phyloP scores from a whole-genome alignment of 75 land plant species.

The Adiantum capillusveneris region DNA sequence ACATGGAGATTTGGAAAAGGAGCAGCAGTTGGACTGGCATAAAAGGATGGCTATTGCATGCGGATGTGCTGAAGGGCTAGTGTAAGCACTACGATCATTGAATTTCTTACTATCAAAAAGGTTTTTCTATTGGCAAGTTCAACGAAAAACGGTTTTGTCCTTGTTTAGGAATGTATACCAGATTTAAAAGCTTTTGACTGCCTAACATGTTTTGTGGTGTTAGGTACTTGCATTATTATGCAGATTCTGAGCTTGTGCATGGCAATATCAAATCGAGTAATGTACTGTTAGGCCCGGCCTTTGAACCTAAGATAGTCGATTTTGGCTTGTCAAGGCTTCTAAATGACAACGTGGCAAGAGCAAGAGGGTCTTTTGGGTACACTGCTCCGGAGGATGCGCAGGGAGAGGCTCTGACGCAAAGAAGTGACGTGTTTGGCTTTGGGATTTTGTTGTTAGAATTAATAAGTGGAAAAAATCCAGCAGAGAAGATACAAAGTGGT shows the following conservation, averaged over 20 bases:
- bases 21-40: neutral
- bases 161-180: too few species aligned
- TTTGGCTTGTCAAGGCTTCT: conserved; percentile 9
- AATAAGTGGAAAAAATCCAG: conserved; percentile 6
- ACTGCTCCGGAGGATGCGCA: conserved; percentile 5
- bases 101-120: too few species aligned
- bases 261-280: conserved; percentile 8
- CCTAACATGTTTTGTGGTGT: too few species aligned
- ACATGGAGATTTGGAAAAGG: conserved; percentile 3
- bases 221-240: conserved; percentile 6
- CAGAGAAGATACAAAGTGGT: neutral
- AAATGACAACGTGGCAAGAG: neutral
- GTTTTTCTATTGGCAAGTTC: too few species aligned
- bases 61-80: conserved; percentile 13
- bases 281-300: neutral
- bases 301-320: conserved; percentile 1
- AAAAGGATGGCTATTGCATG: conserved; percentile 6
- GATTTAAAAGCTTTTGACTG: too few species aligned
- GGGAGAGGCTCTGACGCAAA: conserved; percentile 1
- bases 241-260: conserved; percentile 3
- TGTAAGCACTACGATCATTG: neutral
- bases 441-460: conserved; percentile 6
- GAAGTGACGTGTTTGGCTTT: conserved; percentile 4
- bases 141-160: too few species aligned
- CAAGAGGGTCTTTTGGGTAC: conserved; percentile 1